Evolutionary conservation across 306 rosid species (phyloP), one percentile per base, ranked within the genome.

Genomic region (Parietaria judaica): DNA sequence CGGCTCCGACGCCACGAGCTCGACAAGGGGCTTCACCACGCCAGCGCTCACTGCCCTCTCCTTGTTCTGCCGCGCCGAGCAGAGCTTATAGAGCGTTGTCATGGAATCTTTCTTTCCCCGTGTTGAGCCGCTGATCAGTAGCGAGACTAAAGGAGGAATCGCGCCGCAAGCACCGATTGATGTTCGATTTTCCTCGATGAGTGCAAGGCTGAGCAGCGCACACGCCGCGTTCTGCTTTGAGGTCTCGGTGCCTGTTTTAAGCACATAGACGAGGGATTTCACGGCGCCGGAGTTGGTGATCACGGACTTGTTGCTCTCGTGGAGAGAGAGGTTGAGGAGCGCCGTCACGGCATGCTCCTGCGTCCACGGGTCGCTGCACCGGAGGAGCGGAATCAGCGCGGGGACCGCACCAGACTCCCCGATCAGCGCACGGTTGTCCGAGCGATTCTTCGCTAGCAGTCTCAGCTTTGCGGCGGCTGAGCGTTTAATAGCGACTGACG

Each of bases 181-280:
- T 66, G 78, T 75, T 66, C 78, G 84, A 75, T 92, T 92, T 56
- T 88, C 97, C 49, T 92, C 97, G 6, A 88, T 65, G 38, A 88
- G 57, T 11, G 99, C 92, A 5, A 92, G 76, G 73, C 99, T 92
- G 16, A 92, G 38, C 11, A 92, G 71, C 44, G 97, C 97, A 41
- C 99, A 92, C 1, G 99, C 96, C 0, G 99, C 96, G 88, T 92
- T 92, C 74, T 92, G 95, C 70, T 92, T 92, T 36, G 97, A 92
- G 13, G 85, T 81, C 57, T 92, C 94, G 0, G 99, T 92, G 2
- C 99, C 99, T 0, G 99, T 88, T 64, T 86, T 92, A 39, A 92
- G 84, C 8, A 83, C 99, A 55, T 92, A 92, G 46, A 92, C 89
- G 13, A 92, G 72, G 4, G 89, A 86, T 51, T 92, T 92, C 59